phyloP scores from a whole-genome alignment of 75 land plant species.

The Pinus tabuliformis region DNA sequence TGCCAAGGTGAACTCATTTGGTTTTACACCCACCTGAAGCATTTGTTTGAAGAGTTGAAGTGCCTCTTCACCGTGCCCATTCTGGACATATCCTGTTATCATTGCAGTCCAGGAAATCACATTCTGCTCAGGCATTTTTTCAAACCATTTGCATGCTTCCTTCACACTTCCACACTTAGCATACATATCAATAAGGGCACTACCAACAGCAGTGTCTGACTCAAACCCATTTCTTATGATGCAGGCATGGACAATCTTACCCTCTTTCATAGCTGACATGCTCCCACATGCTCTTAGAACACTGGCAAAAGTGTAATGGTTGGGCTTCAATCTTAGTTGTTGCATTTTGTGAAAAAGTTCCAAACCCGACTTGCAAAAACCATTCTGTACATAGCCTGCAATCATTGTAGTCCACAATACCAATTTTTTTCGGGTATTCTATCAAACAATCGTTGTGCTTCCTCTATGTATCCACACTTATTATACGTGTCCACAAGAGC shows the following conservation, averaged over 20 bases:
- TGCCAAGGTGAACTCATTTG: constrained; percentile 41
- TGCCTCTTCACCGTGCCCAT: constrained; percentile 27
- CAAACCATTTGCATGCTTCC: constrained; percentile 42
- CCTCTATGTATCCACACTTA: constrained; percentile 33
- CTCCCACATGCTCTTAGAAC: constrained; percentile 21
- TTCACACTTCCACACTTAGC: constrained; percentile 42
- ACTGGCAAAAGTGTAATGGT: constrained; percentile 10
- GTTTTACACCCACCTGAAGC: constrained; percentile 37
- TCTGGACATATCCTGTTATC: constrained; percentile 54
- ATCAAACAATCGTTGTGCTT: constrained; percentile 19
- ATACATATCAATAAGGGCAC: constrained; percentile 55
- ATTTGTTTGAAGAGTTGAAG: constrained; percentile 35
- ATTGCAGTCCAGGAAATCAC: constrained; percentile 65
- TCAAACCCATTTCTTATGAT: constrained; percentile 31
- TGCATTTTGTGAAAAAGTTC: constrained; percentile 19
- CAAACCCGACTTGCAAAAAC: constrained; percentile 11
- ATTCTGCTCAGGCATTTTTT: constrained; percentile 34
- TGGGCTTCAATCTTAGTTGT: constrained; percentile 9
- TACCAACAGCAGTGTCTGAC: constrained; percentile 20
- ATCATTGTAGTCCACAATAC: constrained; percentile 53
- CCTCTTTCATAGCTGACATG: constrained; percentile 18
- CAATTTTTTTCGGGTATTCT: constrained; percentile 23
- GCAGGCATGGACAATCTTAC: constrained; percentile 40
- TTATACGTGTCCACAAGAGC: constrained; percentile 30
- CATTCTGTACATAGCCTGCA: constrained; percentile 23